Evolutionary conservation across 1,284 basidiomycete genomes (phyloP), one percentile per base, ranked within the genome.

Genomic region (Chalciporus piperatoides): DNA sequence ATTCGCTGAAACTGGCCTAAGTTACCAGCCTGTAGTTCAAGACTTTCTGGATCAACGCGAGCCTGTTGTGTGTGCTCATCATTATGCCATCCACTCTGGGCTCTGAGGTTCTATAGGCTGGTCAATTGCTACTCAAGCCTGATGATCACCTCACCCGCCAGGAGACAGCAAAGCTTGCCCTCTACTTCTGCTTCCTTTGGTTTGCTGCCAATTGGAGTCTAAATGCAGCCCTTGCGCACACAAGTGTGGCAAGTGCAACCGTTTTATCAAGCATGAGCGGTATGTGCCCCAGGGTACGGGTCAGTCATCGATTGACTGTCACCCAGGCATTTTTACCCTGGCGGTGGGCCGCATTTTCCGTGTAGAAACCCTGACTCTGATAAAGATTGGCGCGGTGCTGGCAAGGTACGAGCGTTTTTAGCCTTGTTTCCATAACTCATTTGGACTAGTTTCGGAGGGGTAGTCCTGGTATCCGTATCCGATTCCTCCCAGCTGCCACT

Each of bases 301-400:
- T 32, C 24, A 39, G 9, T 9, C 28, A 24, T 42, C 10, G 10
- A 54, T 43, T 52, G 35, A 55, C 27, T n/a, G 23, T 46, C 35
- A 35, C n/a, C 12, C 48, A 92, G 94, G 96, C 4, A 95, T 99
- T 71, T 98, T 98, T 68, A 99, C 96, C 0, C 74, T 99, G 36
- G 85, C 77, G 0, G 73, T 98, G 37, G 96, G 96, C 3, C 77
- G 87, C n/a, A 56, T 93, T 35, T 88, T 92, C 56, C 79, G 80
- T 10, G 90, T 97, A 8, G 97, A 99, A 66, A 74, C 71, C 6
- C 71, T 98, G 49, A 88, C 89, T 0, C 46, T 81, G 2, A 73
- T 81, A 8, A 97, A 97, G 68, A 70, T 94, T 35, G 71, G 75
- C n/a, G 89, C 94, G 14, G 94, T 97, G 1, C 60, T 84, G 8